Base-by-base conservation (phyloP, 1,284 basidiomycete species). In the Limonomyces culmigenus region DNA sequence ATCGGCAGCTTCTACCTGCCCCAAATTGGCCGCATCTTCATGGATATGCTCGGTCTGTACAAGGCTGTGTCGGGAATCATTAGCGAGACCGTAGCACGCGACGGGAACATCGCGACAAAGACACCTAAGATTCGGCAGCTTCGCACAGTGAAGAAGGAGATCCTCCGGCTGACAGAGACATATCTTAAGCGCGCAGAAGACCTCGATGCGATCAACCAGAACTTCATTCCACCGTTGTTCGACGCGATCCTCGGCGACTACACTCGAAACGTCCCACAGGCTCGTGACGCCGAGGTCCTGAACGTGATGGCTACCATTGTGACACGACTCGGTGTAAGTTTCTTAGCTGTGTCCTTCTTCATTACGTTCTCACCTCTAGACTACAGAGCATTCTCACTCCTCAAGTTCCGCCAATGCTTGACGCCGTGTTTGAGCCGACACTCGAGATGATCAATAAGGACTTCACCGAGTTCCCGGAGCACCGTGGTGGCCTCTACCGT, bases 361-460 rank as follows among this genome's bases (percentile, higher is more conserved):
- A n/a, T 27, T 13, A 3, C 5, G 33, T 18, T 36, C 29, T 27
- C 30, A 19, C 31, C 21, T 35, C 20, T n/a, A n/a, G 30, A 15
- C 16, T 37, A 5, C 42, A 91, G 86, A 56, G 67, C 19, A 65
- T 91, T 33, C 68, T 98, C 37, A 93, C 85, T 6, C 85, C 89
- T 20, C 92, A 98, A 73, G 84, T 98, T n/a, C 79, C 85, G 2
- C 84, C 93, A 3, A 86, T 96, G 41, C 68, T 99, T 27, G 95
- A 98, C 49, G 91, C 93, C 13, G 87, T 98, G 35, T 98, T 99
- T 48, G 92, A 96, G 59, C 89, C 89, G 30, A 99, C 95, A 3
- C 62, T 99, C 42, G 83, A 79, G 50, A 99, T 98, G 95, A 99
- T 99, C 57, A 97, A 95, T 58, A 86, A 95, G 67, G 95, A 99